phyloP scores from a whole-genome alignment of 306 rosid genomes.

The Quercus alba region DNA sequence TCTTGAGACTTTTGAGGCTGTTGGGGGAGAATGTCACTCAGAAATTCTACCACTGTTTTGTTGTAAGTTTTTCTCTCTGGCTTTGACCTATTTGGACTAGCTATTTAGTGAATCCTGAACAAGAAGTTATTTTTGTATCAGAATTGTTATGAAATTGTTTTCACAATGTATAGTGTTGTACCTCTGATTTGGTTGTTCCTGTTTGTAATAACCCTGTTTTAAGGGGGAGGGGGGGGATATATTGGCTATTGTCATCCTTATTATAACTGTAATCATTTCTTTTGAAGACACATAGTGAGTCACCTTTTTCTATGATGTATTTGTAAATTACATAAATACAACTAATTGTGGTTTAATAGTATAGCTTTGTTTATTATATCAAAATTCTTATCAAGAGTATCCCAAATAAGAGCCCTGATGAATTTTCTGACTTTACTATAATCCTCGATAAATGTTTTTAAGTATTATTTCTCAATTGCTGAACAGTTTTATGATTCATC shows the following conservation, averaged over 20 bases:
- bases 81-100: background rate
- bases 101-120: background rate
- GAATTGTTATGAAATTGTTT: no score
- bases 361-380: background rate
- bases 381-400: background rate
- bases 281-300: background rate
- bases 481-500: background rate
- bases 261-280: background rate
- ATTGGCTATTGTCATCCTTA: no score
- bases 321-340: background rate
- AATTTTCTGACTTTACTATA: background rate
- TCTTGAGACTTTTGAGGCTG: conserved; percentile 74
- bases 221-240: no score
- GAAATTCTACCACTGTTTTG: conserved; percentile 60
- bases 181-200: no score
- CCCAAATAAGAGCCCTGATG: background rate
- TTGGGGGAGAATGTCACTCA: conserved; percentile 39
- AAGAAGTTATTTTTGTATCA: background rate
- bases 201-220: no score
- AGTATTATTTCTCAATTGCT: background rate
- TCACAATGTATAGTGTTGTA: no score
- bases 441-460: background rate
- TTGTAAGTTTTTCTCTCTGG: conserved; percentile 42
- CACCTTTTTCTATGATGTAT: background rate
- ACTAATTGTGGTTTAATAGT: background rate